Evolutionary conservation across 2,329 filamentous ascomycete genomes (phyloP), one percentile per base, ranked within the genome.

Genomic region (Alternaria arbusti): DNA sequence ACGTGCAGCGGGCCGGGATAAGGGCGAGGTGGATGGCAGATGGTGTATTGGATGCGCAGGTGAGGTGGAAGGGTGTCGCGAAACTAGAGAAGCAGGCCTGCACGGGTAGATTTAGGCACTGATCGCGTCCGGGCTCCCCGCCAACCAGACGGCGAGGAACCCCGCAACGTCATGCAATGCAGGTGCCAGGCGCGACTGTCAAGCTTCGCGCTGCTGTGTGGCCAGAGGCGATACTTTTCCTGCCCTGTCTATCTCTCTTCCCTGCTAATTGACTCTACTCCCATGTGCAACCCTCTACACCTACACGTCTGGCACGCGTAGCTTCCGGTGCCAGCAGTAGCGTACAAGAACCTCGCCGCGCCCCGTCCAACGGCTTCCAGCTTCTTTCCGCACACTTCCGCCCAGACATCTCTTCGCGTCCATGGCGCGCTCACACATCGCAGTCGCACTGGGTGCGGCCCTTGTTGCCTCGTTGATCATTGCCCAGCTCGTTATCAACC

Each of bases 361-460:
- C 30, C 43, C 45, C 15, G 23, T 40, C 64, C 32, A 49, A 59
- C 64, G 65, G 54, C 17, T 51, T 20, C 20, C 36, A n/a, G 6
- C 47, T 55, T 52, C 43, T 50, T 57, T 52, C 57, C 59, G 59
- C 63, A 59, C 64, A 45, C 72, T 56, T 75, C 70, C 65, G 63
- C 40, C 69, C 55, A 54, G 54, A 68, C 61, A 59, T 70, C 58
- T 67, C 30, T 46, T 59, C 66, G 59, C 66, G 59, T 58, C 58
- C 63, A 82, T 82, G 80, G 79, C 79, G 69, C 79, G 78, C 71
- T 77, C 78, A 59, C 78, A 80, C 64, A 67, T 81, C 51, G 71
- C 74, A 28, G 70, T 80, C 65, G 80, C 80, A 67, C 43, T 81
- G 49, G 75, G 73, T 57, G 76, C 78, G 9, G 75, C 80, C 22